Evolutionary conservation across 352 stramenopile species (phyloP), one percentile per base, ranked within the genome.

Genomic region (Globisporangium spinosum): DNA sequence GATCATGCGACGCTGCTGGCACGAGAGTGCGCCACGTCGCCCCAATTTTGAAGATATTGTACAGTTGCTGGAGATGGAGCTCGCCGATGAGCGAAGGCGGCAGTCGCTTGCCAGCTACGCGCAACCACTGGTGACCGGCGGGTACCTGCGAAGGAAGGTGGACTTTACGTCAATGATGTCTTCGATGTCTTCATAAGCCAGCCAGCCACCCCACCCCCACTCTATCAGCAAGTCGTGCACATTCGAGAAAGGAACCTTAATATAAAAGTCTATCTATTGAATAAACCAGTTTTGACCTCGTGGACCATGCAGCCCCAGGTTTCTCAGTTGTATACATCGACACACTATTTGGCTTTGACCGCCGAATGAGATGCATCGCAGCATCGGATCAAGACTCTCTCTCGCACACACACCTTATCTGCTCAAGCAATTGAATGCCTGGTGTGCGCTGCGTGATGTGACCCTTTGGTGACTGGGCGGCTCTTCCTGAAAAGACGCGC

Each of bases 1-100:
- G 76, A 89, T 94, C 75, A 94, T 94, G 85, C 78, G 80, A 32
- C 82, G 82, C 15, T 91, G 83, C 66, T 94, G 85, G 85, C 83
- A 92, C 70, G 72, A 89, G 43, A 87, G 87, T 55, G 79, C 85
- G 0, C 59, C 85, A 43, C 80, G 83, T n/a, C 80, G 85, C 27
- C 85, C 83, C 0, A 89, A 63, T 62, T 94, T 94, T 63, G 81
- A 89, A 67, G 83, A 94, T 53, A 92, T 94, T 35, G 85, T 94
- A 45, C 80, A 88, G 68, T 57, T 94, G 34, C 71, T 94, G 32
- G 82, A 89, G 63, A 89, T 89, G 64, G 85, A 94, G 64, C 68
- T 94, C 22, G 66, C 71, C 29, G 79, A 85, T 22, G 79, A 85
- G 38, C 77, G 80, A 2, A 76, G 78, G 27, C 71, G 70, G 7